Evolutionary conservation across 768 basidiomycete genomes (phyloP), one percentile per base, ranked within the genome.

Genomic region (Lentinula lateritia): DNA sequence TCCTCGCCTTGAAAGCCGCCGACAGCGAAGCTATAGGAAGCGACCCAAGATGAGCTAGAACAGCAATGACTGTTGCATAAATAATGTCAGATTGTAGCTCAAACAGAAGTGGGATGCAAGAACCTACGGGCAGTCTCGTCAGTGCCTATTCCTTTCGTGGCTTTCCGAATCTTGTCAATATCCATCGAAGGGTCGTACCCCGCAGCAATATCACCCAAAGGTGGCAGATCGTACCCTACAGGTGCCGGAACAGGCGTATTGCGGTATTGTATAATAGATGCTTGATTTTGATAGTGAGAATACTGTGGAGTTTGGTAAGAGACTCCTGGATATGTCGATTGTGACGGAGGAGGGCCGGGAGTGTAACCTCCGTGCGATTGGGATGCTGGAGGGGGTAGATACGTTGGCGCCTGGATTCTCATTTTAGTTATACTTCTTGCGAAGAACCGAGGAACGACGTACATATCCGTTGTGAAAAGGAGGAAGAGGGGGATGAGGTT

Each of bases 61-160:
- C 41, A 6, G 52, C 28, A 9, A 46, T 56, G 5, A 61, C 61
- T 61, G 15, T 28, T 7, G 8, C 6, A 23, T 5, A 38, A 52
- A 2, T 3, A 36, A 4, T 34, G 46, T n/a, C 13, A 53, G 20
- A 10, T 52, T n/a, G 5, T 2, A 34, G 34, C 34, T 45, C n/a
- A 53, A 34, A 13, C 8, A 39, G 23, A 23, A 23, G 20, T 45
- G 6, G n/a, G n/a, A 12, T 16, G 41, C 7, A 50, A 9, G 34
- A 46, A 46, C 42, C 16, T 56, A 61, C 61, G 36, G 16, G 61
- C 52, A 48, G 53, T 54, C 38, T 61, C 61, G 43, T 61, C 61
- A 4, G 61, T 61, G 7, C 61, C 61, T 23, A 61, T 42, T 18
- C 61, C 61, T 32, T 61, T 61, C 42, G 61, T 61, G 6, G 61